Conservation (phyloP, 257 asterid species). For the Cordia subcordata region DNA sequence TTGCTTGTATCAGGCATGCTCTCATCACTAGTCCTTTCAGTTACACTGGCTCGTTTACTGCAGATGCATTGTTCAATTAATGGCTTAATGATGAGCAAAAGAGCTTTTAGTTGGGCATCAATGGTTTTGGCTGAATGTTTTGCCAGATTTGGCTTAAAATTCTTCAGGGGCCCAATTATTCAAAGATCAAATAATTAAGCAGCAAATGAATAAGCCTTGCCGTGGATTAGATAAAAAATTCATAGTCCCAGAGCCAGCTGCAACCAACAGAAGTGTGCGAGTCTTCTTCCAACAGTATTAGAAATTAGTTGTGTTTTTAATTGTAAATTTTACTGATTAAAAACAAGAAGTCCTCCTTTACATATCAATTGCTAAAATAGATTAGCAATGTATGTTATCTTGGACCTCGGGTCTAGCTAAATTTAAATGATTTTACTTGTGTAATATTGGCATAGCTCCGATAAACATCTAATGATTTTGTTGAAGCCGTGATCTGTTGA, state of each 20-base stretch:
- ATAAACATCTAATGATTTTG: too few relatives aligned
- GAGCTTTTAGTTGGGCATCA: neutral
- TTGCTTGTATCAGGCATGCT: conserved; percentile 29
- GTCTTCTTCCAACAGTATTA: neutral
- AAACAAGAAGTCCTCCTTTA: too few relatives aligned
- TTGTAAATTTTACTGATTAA: neutral
- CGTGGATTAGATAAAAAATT: neutral
- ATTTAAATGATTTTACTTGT: too few relatives aligned
- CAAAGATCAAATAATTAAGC: neutral
- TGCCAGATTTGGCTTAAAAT: conserved; percentile 1
- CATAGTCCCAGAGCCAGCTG: neutral
- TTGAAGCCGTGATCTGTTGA: too few relatives aligned
- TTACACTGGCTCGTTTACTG: conserved; percentile 9
- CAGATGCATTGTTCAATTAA: neutral
- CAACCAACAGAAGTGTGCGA: neutral
- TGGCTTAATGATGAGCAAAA: neutral
- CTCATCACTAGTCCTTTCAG: conserved; percentile 13
- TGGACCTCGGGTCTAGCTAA: too few relatives aligned
- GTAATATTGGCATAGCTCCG: too few relatives aligned
- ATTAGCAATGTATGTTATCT: too few relatives aligned
- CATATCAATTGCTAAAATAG: too few relatives aligned
- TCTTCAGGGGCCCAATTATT: neutral
- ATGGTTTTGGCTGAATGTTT: neutral
- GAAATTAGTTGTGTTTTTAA: too few relatives aligned
- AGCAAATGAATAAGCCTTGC: neutral